Evolutionary conservation across 352 stramenopile species (phyloP), one percentile per base, ranked within the genome.

Genomic region (Phytophthora tentaculata): DNA sequence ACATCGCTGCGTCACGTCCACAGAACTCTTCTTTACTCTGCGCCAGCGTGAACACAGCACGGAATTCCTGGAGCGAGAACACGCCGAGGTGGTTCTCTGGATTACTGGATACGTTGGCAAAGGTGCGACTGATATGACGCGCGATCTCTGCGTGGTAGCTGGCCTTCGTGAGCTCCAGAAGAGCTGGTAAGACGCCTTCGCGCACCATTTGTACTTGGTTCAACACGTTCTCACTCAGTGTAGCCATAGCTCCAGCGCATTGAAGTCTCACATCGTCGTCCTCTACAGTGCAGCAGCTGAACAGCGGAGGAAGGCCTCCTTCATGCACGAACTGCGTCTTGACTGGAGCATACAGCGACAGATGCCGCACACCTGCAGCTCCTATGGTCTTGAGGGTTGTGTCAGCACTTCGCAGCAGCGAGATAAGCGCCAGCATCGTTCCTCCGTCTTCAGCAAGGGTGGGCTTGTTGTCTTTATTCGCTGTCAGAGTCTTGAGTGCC

Each of bases 91-190:
- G 90, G 64, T 98, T 98, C 56, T 98, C 94, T 1, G 91, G 79
- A 50, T 98, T 97, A 53, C 92, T 95, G 8, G 94, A 97, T 32
- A 99, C 64, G 44, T 95, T 96, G 7, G 90, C 92, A 61, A 98
- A 97, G 28, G 86, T 73, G 20, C 94, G 89, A 26, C 94, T 96
- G 50, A 90, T 92, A 69, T 98, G 84, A 13, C 91, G 79, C n/a
- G 90, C 87, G 19, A 97, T 94, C 56, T 94, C 83, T 7, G 68
- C 43, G 68, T 95, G 78, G 50, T 95, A 70, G 24, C 79, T 77
- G 43, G 89, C 84, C 26, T 77, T 76, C 19, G 73, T 78, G 16
- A 96, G 85, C 56, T 69, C 74, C n/a, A 93, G 68, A 14, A 97
- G 86, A 35, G 74, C 82, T 19, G 89, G 85, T 8, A 97, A 86